phyloP scores from a whole-genome alignment of 352 stramenopile species.

The Hyphochytrium catenoides region DNA sequence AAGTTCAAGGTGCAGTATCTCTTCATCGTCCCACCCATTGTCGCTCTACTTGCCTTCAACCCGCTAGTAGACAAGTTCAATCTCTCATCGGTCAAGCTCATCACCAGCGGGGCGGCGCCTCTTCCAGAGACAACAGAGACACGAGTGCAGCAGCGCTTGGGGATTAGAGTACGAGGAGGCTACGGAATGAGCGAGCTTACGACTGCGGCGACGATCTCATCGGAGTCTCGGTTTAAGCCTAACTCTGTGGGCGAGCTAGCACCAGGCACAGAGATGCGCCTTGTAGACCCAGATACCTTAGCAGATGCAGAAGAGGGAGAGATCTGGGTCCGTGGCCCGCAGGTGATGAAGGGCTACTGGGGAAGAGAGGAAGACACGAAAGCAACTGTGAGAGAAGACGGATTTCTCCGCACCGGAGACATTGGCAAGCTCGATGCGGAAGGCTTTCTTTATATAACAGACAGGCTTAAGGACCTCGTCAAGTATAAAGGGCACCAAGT shows the following conservation, averaged over 20 bases:
- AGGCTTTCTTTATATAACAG: conserved; percentile 69
- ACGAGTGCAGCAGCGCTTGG: conserved; percentile 27
- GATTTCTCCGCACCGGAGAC: conserved; percentile 69
- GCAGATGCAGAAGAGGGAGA: conserved; percentile 24
- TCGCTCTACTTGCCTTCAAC: conserved; percentile 55
- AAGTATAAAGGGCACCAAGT: conserved; percentile 82
- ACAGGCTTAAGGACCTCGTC: conserved; percentile 82
- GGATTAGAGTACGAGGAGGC: conserved; percentile 18
- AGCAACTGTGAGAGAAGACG: conserved; percentile 34
- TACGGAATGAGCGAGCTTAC: conserved; percentile 40
- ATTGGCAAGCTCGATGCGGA: conserved; percentile 74
- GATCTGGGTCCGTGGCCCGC: conserved; percentile 29
- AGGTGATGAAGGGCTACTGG: conserved; percentile 59
- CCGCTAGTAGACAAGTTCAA: conserved; percentile 74
- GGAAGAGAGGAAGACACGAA: conserved; percentile 29
- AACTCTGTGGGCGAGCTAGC: conserved; percentile 21
- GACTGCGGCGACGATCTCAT: no score
- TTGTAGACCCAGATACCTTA: conserved; percentile 30
- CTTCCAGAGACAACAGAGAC: conserved; percentile 35
- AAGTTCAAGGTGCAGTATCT: conserved; percentile 16
- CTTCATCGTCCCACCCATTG: conserved; percentile 57
- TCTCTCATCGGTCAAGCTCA: conserved; percentile 31
- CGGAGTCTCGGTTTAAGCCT: no score
- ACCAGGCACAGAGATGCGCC: conserved; percentile 24
- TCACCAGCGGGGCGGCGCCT: conserved; percentile 49